These are phyloP conservation scores for Euphorbia peplus DNA, from an alignment of 345 rosid genomes.

Conservation along the genomic window DNA sequence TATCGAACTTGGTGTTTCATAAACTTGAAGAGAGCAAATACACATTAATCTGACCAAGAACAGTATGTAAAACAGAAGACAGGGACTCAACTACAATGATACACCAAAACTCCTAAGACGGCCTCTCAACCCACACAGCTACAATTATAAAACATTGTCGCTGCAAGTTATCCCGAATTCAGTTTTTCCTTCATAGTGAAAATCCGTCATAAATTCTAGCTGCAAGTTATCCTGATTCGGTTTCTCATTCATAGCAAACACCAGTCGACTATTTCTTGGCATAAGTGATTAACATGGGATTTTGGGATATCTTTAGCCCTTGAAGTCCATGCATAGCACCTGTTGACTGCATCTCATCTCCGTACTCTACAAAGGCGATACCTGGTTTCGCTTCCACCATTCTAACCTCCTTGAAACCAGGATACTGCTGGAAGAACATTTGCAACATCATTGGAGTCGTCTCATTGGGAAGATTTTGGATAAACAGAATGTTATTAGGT, in stretches of 20 bases:
- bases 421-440: slow-evolving; percentile 65
- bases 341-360: slow-evolving; percentile 84
- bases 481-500: slow-evolving; percentile 85
- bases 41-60: neutral
- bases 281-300: slow-evolving; percentile 76
- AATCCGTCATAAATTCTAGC: neutral
- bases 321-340: slow-evolving; percentile 86
- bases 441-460: slow-evolving; percentile 79
- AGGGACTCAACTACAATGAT: neutral
- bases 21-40: neutral
- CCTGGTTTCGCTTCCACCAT: slow-evolving; percentile 98
- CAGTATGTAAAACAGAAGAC: neutral
- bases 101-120: slow-evolving; percentile 1
- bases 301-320: slow-evolving; percentile 70
- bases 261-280: slow-evolving; percentile 81
- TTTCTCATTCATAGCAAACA: too few species aligned
- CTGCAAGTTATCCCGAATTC: neutral
- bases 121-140: neutral
- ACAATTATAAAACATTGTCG: slow-evolving; percentile 7
- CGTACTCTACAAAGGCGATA: slow-evolving; percentile 89
- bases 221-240: neutral
- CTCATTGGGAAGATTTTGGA: slow-evolving; percentile 89
- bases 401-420: slow-evolving; percentile 91
- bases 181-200: neutral
- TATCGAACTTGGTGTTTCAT: neutral